phyloP scores from a whole-genome alignment of 345 rosid genomes.

The Eucalyptus virginea region DNA sequence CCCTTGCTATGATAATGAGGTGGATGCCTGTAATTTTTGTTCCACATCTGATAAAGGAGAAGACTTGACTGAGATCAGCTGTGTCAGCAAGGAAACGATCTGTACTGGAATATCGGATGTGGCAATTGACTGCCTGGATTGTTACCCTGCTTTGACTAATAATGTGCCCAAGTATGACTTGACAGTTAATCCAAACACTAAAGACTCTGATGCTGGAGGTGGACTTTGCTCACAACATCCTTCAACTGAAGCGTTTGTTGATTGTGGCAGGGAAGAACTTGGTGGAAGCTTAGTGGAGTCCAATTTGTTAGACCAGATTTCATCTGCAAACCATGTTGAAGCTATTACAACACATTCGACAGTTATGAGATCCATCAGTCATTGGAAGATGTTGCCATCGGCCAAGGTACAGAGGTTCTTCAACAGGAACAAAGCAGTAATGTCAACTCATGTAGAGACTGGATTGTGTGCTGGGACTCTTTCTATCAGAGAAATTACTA shows the following conservation, averaged over 20 bases:
- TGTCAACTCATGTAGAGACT: constrained; percentile 13
- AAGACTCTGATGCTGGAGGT: constrained; percentile 5
- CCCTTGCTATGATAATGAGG: constrained; percentile 47
- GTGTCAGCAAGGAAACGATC: background rate
- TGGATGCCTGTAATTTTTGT: constrained; percentile 9
- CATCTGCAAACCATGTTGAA: background rate
- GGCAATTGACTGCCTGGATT: background rate
- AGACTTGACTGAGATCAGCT: background rate
- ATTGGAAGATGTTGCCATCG: constrained; percentile 2
- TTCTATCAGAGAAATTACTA: constrained; percentile 58
- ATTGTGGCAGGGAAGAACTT: constrained; percentile 5
- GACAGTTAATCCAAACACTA: background rate
- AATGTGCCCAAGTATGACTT: constrained; percentile 1
- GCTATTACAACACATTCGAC: background rate
- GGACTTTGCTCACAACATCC: background rate
- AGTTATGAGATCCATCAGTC: background rate
- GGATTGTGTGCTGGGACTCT: constrained; percentile 75
- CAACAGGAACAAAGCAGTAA: constrained; percentile 3
- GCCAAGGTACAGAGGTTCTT: constrained; percentile 3
- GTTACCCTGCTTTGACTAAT: background rate
- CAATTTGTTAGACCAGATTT: constrained; percentile 1
- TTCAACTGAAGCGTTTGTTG: constrained; percentile 1
- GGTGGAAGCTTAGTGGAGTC: constrained; percentile 2
- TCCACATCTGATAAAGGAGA: background rate
- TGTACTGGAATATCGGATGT: background rate